Percentiles rank a stretch among this genome's conserved stretches.
phyloP scores from a whole-genome alignment of 257 asterid species.

The Nicotiana knightiana region DNA sequence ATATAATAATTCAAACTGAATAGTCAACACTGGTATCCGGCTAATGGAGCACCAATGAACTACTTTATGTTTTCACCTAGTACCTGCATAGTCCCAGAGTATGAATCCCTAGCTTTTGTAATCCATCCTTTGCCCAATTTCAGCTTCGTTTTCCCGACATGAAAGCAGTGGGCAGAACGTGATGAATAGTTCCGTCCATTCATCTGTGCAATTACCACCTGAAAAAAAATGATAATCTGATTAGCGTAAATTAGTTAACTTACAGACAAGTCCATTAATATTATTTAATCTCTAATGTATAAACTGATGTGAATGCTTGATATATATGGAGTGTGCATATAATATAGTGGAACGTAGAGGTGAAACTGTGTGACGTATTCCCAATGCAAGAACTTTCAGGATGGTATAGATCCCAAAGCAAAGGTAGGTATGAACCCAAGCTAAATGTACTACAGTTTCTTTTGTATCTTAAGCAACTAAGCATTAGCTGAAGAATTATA shows the following conservation, averaged over 20 bases:
- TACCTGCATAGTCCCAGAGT: slow-evolving; percentile 91
- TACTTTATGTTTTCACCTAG: neutral
- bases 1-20: neutral
- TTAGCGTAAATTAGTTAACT: neutral
- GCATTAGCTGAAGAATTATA: neutral
- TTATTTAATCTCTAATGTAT: neutral
- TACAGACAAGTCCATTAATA: neutral
- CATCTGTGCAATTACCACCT: slow-evolving; percentile 96
- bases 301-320: neutral
- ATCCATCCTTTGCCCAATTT: slow-evolving; percentile 97
- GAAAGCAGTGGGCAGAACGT: slow-evolving; percentile 66
- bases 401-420: neutral
- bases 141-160: slow-evolving; percentile 83
- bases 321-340: neutral
- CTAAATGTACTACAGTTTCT: neutral
- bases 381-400: neutral
- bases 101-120: slow-evolving; percentile 93
- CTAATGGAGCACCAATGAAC: neutral
- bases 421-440: neutral
- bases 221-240: slow-evolving; percentile 5
- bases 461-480: neutral
- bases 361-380: too few species aligned
- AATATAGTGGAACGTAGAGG: neutral
- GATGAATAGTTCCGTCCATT: slow-evolving; percentile 89
- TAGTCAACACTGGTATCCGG: neutral